A percentile compares a stretch with the other conserved stretches of the same genome.
phyloP scores from a whole-genome alignment of 768 basidiomycete species.

The Lactifluus subvellereus region DNA sequence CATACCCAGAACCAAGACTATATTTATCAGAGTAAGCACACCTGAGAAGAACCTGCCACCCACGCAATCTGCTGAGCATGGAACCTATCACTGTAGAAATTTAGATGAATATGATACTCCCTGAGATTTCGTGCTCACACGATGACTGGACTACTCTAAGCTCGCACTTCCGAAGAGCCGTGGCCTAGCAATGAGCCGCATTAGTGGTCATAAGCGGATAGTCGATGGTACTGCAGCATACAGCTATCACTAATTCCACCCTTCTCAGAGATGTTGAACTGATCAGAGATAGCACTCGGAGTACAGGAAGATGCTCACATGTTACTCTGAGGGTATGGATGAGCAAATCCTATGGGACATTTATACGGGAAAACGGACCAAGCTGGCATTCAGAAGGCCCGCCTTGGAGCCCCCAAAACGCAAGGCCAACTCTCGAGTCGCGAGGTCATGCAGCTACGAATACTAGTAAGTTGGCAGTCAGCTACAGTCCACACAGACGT shows the following conservation, averaged over 20 bases:
- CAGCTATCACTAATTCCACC: conserved; percentile 65
- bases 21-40: conserved; percentile 9
- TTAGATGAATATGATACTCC: conserved; percentile 10
- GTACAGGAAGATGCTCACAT: conserved; percentile 40
- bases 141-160: conserved; percentile 76
- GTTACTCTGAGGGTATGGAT: conserved; percentile 48
- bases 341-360: conserved; percentile 1
- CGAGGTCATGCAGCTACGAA: conserved; percentile 65
- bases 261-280: conserved; percentile 25
- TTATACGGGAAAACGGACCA: conserved; percentile 41
- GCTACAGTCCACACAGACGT: neutral
- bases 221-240: conserved; percentile 33
- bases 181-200: conserved; percentile 44
- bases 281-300: neutral
- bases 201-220: neutral
- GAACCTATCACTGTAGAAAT: conserved; percentile 63
- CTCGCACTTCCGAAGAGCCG: conserved; percentile 78
- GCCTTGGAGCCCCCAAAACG: conserved; percentile 73
- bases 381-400: conserved; percentile 73
- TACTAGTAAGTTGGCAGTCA: neutral
- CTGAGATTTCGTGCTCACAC: conserved; percentile 38
- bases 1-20: conserved; percentile 80
- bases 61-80: conserved; percentile 71
- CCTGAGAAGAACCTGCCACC: conserved; percentile 25
- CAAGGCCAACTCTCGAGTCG: conserved; percentile 64